Evolutionary conservation across 2,329 filamentous ascomycete genomes (phyloP).

Genomic region (Diaporthe citriasiana): DNA sequence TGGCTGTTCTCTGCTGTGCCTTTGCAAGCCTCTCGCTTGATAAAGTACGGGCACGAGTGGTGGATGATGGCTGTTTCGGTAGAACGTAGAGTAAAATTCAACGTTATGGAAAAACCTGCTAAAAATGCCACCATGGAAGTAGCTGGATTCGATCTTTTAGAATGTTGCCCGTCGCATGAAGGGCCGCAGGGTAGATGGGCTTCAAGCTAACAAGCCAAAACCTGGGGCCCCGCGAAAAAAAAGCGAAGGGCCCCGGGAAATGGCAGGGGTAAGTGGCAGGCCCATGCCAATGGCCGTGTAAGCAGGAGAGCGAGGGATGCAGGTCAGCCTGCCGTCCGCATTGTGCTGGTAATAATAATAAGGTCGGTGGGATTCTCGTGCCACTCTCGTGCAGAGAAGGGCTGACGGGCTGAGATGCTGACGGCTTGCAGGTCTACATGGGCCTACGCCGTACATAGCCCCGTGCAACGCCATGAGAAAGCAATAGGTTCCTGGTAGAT

Average conservation of each 20-base stretch:
- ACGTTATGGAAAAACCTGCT: neutral
- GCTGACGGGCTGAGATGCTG: constrained; percentile 32
- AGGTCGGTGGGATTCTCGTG: constrained; percentile 11
- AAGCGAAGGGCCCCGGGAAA: neutral
- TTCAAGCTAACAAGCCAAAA: constrained; percentile 21
- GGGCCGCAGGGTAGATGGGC: neutral
- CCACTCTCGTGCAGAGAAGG: constrained; percentile 4
- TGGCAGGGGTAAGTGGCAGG: constrained; percentile 16
- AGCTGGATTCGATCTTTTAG: neutral
- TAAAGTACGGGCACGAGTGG: too few relatives aligned
- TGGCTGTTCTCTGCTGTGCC: neutral
- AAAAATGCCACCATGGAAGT: neutral
- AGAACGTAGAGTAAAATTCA: neutral
- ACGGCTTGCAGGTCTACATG: constrained; percentile 12
- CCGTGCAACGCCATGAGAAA: neutral
- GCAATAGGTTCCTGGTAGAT: too few relatives aligned
- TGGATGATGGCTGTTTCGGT: neutral
- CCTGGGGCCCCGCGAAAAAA: constrained; percentile 29
- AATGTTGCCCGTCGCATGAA: neutral
- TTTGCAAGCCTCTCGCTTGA: neutral
- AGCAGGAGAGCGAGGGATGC: constrained; percentile 27
- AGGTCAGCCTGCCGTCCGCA: constrained; percentile 17
- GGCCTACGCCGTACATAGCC: constrained; percentile 24
- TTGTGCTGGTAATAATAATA: constrained; percentile 10
- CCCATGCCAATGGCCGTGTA: constrained; percentile 3